A percentile compares a stretch with the other conserved stretches of the same genome.
These are phyloP conservation scores for Sergeia podlipaevii DNA, from an alignment of 208 protist species.

Conservation along the genomic window DNA sequence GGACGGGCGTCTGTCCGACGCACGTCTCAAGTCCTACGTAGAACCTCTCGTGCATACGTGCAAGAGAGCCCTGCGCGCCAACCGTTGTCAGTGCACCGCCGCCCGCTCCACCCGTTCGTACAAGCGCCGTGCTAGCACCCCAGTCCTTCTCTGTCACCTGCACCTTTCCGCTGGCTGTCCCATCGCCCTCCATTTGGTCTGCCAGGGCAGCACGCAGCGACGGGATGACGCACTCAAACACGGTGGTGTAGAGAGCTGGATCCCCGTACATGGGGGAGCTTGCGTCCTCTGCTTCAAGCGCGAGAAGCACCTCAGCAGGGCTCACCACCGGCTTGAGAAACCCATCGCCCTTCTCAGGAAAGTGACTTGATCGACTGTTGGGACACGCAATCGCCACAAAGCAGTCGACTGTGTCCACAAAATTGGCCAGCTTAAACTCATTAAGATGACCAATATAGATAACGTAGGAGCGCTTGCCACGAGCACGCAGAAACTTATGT, in stretches of 20 bases:
- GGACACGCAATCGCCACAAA: slow-evolving; percentile 87
- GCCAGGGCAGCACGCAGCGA: slow-evolving; percentile 11
- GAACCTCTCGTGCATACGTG: slow-evolving; percentile 55
- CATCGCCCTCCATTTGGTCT: neutral
- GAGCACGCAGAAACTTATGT: slow-evolving; percentile 52
- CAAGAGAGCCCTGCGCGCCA: slow-evolving; percentile 33
- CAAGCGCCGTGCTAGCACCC: slow-evolving; percentile 5
- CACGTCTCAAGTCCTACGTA: slow-evolving; percentile 78
- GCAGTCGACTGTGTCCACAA: slow-evolving; percentile 86
- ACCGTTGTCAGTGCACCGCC: slow-evolving; percentile 13
- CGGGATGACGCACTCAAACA: slow-evolving; percentile 39
- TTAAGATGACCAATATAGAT: slow-evolving; percentile 92
- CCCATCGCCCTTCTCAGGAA: slow-evolving; percentile 62
- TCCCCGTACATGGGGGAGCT: slow-evolving; percentile 33
- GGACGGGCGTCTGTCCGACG: slow-evolving; percentile 70
- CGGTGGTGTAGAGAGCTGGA: slow-evolving; percentile 54
- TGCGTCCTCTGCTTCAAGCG: slow-evolving; percentile 35
- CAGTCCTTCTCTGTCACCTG: neutral
- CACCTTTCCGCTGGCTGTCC: neutral
- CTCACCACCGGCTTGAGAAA: slow-evolving; percentile 89
- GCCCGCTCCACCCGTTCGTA: slow-evolving; percentile 10
- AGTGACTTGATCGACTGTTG: slow-evolving; percentile 71
- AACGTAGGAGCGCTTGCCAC: slow-evolving; percentile 78
- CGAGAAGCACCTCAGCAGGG: slow-evolving; percentile 80
- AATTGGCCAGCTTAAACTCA: slow-evolving; percentile 91